A percentile compares a stretch with the other conserved stretches of the same genome.
These are phyloP conservation scores for Diaporthe velutina DNA, from an alignment of 2,329 filamentous ascomycete genomes.

Conservation along the genomic window DNA sequence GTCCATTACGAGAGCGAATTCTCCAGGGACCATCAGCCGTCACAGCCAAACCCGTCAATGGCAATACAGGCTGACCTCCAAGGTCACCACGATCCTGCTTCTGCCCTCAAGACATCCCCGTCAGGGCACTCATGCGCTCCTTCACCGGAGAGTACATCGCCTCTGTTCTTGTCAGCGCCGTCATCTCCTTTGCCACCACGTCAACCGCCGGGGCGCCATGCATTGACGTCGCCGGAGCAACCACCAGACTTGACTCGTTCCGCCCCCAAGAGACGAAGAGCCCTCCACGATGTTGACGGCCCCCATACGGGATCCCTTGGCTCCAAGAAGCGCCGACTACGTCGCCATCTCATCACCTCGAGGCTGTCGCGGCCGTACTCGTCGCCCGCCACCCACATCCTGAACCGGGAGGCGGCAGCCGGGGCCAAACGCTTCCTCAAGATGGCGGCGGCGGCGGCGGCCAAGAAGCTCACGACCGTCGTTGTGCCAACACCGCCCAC, in stretches of 20 bases:
- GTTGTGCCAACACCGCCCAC: slow-evolving; percentile 39
- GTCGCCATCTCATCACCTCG: slow-evolving; percentile 75
- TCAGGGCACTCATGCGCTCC: not conserved
- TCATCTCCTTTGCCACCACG: not conserved
- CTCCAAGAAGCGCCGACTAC: slow-evolving; percentile 77
- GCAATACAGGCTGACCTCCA: slow-evolving; percentile 28
- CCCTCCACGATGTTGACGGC: slow-evolving; percentile 70
- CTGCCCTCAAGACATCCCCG: slow-evolving; percentile 6
- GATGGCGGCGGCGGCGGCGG: slow-evolving; percentile 57
- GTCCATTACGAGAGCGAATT: not conserved
- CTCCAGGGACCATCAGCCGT: not conserved
- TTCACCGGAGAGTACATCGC: not conserved
- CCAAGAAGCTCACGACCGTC: slow-evolving; percentile 44
- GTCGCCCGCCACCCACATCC: slow-evolving; percentile 76
- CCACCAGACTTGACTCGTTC: not conserved
- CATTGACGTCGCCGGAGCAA: not conserved
- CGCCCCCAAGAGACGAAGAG: slow-evolving; percentile 62
- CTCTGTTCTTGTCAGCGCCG: not conserved
- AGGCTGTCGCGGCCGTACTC: slow-evolving; percentile 78
- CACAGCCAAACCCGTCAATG: not conserved
- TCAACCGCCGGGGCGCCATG: not conserved
- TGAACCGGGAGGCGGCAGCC: slow-evolving; percentile 67
- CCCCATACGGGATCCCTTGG: slow-evolving; percentile 62
- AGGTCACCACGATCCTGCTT: slow-evolving; percentile 2
- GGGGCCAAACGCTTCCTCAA: slow-evolving; percentile 64